Conservation (phyloP, 1,284 basidiomycete species). For the Tilletiopsis washingtonensis region DNA sequence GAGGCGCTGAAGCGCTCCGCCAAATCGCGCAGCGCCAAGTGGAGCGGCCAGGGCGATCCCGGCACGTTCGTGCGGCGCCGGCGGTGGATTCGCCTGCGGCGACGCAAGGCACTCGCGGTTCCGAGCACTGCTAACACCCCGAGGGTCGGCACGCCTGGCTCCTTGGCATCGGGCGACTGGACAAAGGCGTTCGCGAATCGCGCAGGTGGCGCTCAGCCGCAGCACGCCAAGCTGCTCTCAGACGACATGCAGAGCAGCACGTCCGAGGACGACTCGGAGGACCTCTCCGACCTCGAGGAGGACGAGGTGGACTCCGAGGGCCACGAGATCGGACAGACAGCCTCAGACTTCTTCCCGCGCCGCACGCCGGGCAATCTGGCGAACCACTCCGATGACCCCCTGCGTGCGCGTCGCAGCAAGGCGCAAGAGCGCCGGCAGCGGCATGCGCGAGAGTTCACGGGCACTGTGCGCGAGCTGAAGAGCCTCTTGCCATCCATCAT, state of each 20-base stretch:
- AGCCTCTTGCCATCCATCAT: conserved; percentile 30
- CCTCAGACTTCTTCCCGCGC: conserved; percentile 25
- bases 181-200: neutral
- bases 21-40: conserved; percentile 26
- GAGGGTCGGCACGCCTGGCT: neutral
- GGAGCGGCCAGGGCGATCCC: conserved; percentile 29
- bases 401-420: neutral
- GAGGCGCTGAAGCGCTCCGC: conserved; percentile 40
- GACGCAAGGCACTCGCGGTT: conserved; percentile 7
- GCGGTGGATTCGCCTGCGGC: conserved; percentile 41
- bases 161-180: conserved; percentile 3
- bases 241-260: too few species aligned
- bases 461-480: conserved; percentile 32
- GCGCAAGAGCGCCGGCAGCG: conserved; percentile 9
- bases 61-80: conserved; percentile 41
- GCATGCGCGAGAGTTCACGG: conserved; percentile 29
- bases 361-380: conserved; percentile 17
- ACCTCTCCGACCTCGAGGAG: conserved; percentile 15
- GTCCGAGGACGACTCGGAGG: conserved; percentile 3
- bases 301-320: conserved; percentile 3
- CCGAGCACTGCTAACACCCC: neutral
- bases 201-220: neutral
- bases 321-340: conserved; percentile 3
- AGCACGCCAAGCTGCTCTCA: neutral
- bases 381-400: conserved; percentile 17